phyloP scores from a whole-genome alignment of 2,329 filamentous ascomycete genomes.

The Ascochyta fabae region DNA sequence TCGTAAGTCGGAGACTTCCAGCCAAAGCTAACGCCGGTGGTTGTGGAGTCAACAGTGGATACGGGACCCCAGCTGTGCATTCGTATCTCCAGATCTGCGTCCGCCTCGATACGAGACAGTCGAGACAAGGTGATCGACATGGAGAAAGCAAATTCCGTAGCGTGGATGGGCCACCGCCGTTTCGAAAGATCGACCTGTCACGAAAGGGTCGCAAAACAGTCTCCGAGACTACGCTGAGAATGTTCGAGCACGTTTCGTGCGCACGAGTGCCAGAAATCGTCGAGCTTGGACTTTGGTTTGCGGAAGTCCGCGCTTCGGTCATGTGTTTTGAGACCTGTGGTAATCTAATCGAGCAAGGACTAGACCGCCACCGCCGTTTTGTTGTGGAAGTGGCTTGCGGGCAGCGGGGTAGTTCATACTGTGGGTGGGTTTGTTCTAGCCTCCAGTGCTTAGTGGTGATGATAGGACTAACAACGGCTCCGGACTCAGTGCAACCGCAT shows the following conservation, averaged over 20 bases:
- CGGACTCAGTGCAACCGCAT: not conserved
- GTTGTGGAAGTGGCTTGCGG: constrained; percentile 12
- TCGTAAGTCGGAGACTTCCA: not conserved
- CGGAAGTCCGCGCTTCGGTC: not conserved
- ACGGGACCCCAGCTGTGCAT: not conserved
- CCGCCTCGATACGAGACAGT: constrained; percentile 11
- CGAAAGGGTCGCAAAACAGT: not conserved
- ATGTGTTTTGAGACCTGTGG: not conserved
- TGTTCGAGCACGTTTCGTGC: not conserved
- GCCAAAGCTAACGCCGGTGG: not conserved
- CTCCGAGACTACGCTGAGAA: not conserved
- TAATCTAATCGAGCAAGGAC: not conserved
- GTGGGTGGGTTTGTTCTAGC: constrained; percentile 5
- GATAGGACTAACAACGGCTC: not conserved
- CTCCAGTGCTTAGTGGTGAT: not conserved
- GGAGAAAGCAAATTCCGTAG: not conserved
- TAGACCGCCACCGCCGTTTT: constrained; percentile 1
- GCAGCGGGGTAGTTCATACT: constrained; percentile 3
- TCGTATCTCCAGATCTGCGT: not conserved
- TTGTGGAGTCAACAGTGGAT: not conserved
- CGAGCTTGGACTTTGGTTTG: not conserved
- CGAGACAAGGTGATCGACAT: constrained; percentile 6
- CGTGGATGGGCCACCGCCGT: constrained; percentile 1
- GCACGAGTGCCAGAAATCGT: not conserved
- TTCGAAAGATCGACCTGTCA: not conserved